Evolutionary conservation across 2,329 filamentous ascomycete species (phyloP), one percentile per base, ranked within the genome.

Genomic region (Magnaporthiopsis rhizophila): DNA sequence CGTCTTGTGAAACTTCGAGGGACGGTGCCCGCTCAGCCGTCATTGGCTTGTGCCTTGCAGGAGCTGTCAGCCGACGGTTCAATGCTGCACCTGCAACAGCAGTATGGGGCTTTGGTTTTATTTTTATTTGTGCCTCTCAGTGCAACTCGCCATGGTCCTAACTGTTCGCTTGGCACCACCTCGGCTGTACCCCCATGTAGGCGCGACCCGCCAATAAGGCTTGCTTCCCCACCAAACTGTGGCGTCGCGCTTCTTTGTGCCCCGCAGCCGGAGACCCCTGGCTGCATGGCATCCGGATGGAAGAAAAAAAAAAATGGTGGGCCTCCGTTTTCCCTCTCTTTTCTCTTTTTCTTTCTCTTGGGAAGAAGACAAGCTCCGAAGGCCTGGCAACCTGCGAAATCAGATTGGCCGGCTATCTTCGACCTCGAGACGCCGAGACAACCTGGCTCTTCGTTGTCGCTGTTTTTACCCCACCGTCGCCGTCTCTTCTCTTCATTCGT

Each of bases 281-380:
- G 18, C 59, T 38, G 32, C 28, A 63, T 34, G 56, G 50, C 24
- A 18, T 50, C 28, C 28, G 5, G 28, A 5, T 5, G 56, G 28
- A 34, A 62, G 67, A 67, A 30, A 67, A 69, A 70, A 71, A 70
- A 67, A 64, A 67, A 67, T 64, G 64, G 56, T 26, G 15, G 32
- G 64, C 28, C 6, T 36, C 64, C 65, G 62, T 62, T 58, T 64
- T 58, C 53, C 38, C 21, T 18, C 18, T 5, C 58, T 68, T 70
- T 70, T 68, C 64, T 67, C 67, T 67, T 67, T 67, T 71, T 67
- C 66, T 69, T 70, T 67, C 56, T 64, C 68, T 69, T 71, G 69
- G 69, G 69, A 69, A 70, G 69, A 70, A 70, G 69, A 67, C 65
- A 62, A 62, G 24, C 24, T 50, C 53, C 18, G 13, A 24, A 6